Base-by-base conservation (phyloP, 202 grass and related monocot genomes). In the Digitaria exilis region DNA sequence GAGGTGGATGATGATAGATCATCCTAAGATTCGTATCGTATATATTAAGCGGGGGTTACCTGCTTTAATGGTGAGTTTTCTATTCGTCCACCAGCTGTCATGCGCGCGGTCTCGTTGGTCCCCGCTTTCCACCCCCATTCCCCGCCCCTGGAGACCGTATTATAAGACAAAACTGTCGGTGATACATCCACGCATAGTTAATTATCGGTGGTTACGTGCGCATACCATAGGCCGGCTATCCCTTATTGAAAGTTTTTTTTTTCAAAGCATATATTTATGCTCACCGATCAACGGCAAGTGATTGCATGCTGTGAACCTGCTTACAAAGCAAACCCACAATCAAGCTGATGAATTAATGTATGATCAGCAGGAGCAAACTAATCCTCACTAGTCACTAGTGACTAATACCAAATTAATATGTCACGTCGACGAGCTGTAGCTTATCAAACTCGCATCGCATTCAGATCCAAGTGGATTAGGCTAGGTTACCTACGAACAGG, bases 21-120 rank as follows among this genome's bases (percentile, higher is more conserved):
- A 84, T 82, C 81, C 85, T 94, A 92, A 96, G 88, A 96, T 96
- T 83, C 90, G 93, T 93, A 91, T 96, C 90, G 1, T 56, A 89
- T 89, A 89, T 65, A 80, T 61, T 91, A 93, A 92, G 48, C 54
- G 11, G 29, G 24, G 70, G 1, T 64, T 87, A 30, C 9, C 21
- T 13, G 52, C 35, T 67, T 87, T 83, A 39, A 39, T 75, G 17
- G 37, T 16, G 16, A 9, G 51, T 76, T 87, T 87, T 87, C 10
- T 82, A 76, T 11, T 61, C 12, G 2, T 5, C 25, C 51, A 90
- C 67, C 61, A 75, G 79, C 68, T 90, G 51, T 73, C 60, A 78
- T 68, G 73, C 29, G 72, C 29, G 65, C 9, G 44, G 42, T 34
- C 41, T 11, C 9, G 39, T 42, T 51, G 37, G 65, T 73, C 83